Evolutionary conservation across 1,139 yeast genomes (phyloP).

Genomic region (Geotrichum carabidarum): DNA sequence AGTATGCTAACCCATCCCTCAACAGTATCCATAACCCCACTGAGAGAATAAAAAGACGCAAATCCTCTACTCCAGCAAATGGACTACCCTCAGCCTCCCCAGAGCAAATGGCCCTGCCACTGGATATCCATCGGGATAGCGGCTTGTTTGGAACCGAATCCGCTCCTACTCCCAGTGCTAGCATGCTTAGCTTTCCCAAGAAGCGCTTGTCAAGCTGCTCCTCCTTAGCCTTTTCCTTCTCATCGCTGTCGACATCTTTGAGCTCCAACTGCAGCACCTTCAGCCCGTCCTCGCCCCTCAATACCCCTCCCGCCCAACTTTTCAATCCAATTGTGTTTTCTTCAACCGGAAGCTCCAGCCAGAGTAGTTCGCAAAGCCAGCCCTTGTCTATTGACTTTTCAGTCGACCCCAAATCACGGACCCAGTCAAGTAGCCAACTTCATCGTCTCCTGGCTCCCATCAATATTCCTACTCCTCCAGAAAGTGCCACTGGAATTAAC

Average conservation of each 20-base stretch:
- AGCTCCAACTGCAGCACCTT: conserved; percentile 1
- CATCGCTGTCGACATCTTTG: background rate
- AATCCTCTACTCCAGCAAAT: background rate
- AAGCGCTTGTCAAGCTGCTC: background rate
- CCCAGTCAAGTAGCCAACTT: background rate
- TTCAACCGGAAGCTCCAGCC: background rate
- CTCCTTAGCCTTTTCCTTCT: background rate
- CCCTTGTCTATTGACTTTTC: background rate
- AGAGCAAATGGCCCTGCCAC: background rate
- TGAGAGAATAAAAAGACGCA: conserved; percentile 4
- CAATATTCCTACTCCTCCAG: background rate
- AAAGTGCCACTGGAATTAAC: background rate
- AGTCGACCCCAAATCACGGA: conserved; percentile 2
- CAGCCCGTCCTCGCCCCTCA: background rate
- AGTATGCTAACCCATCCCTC: too few relatives aligned
- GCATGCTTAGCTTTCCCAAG: background rate
- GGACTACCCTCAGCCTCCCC: background rate
- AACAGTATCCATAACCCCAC: conserved; percentile 8
- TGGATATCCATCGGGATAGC: background rate
- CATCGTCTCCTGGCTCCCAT: conserved; percentile 4
- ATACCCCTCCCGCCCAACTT: conserved; percentile 3
- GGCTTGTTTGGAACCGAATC: background rate
- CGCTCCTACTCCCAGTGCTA: background rate
- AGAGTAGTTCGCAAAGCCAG: background rate
- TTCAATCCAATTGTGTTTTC: conserved; percentile 16